phyloP scores from a whole-genome alignment of 106 monocot species.

The Vanilla planifolia region DNA sequence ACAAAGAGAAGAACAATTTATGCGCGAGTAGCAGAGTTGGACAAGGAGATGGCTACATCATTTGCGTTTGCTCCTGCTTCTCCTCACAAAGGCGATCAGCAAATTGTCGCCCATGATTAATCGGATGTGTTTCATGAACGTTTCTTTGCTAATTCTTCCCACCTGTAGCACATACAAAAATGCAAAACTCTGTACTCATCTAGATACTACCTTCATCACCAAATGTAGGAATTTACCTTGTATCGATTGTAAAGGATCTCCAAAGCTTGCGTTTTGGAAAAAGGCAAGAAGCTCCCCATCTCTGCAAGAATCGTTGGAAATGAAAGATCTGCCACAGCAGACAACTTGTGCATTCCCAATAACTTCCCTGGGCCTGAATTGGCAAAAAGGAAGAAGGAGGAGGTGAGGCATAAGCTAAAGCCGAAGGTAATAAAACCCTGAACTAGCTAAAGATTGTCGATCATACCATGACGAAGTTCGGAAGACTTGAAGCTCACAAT shows the following conservation, averaged over 20 bases:
- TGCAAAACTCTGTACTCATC: neutral
- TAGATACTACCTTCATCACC: neutral
- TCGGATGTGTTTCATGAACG: constrained; percentile 8
- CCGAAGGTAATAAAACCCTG: neutral
- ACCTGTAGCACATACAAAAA: neutral
- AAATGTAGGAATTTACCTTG: constrained; percentile 21
- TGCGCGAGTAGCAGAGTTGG: too few species aligned
- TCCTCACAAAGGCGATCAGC: constrained; percentile 3
- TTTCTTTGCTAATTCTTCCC: constrained; percentile 7
- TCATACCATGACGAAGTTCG: neutral
- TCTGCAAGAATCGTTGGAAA: constrained; percentile 26
- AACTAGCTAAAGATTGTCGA: neutral
- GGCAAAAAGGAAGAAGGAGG: neutral
- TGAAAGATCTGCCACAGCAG: neutral
- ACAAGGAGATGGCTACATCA: too few species aligned
- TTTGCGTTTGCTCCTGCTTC: too few species aligned
- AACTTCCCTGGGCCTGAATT: neutral
- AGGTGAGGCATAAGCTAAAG: neutral
- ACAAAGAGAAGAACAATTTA: too few species aligned
- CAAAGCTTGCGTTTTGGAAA: constrained; percentile 9
- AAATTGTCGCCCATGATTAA: constrained; percentile 10
- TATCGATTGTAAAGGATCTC: constrained; percentile 14
- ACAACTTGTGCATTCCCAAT: neutral
- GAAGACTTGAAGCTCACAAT: constrained; percentile 48
- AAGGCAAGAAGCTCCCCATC: constrained; percentile 19